These are phyloP conservation scores for Trametes cingulata DNA, from an alignment of 768 basidiomycete species.

Conservation along the genomic window DNA sequence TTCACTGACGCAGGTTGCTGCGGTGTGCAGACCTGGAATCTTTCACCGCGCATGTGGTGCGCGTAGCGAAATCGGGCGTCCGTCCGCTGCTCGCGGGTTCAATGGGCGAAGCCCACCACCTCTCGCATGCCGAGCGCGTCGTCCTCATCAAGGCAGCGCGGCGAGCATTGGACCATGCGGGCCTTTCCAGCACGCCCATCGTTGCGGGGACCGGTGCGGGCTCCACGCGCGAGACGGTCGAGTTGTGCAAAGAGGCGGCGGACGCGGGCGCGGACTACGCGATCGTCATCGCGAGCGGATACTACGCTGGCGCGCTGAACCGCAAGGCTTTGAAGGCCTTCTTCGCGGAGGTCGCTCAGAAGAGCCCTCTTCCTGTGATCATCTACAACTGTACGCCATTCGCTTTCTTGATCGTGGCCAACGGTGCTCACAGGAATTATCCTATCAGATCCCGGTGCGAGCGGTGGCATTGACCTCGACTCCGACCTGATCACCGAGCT, in stretches of 20 bases:
- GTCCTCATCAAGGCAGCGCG: conserved; percentile 43
- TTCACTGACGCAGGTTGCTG: too few relatives aligned
- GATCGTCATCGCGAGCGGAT: conserved; percentile 85
- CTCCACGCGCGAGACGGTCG: conserved; percentile 81
- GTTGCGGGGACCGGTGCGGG: conserved; percentile 83
- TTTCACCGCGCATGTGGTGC: conserved; percentile 43
- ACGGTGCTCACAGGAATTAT: neutral
- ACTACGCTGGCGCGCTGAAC: conserved; percentile 80
- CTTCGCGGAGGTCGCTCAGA: conserved; percentile 73
- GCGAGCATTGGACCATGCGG: conserved; percentile 67
- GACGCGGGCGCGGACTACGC: conserved; percentile 83
- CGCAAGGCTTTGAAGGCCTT: conserved; percentile 73
- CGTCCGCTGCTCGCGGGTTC: conserved; percentile 39
- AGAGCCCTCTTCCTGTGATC: conserved; percentile 84
- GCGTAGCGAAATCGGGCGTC: conserved; percentile 43
- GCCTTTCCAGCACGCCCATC: conserved; percentile 59
- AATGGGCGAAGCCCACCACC: conserved; percentile 52
- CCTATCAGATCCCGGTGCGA: conserved; percentile 74
- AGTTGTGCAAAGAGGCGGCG: conserved; percentile 75
- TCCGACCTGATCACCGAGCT: conserved; percentile 85
- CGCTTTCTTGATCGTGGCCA: neutral
- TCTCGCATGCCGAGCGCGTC: conserved; percentile 41
- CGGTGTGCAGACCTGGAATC: conserved; percentile 8
- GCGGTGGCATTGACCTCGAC: conserved; percentile 89
- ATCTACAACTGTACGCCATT: conserved; percentile 77